These are phyloP conservation scores for Colletotrichum phormii DNA, from an alignment of 2,329 filamentous ascomycete species.

Conservation along the genomic window DNA sequence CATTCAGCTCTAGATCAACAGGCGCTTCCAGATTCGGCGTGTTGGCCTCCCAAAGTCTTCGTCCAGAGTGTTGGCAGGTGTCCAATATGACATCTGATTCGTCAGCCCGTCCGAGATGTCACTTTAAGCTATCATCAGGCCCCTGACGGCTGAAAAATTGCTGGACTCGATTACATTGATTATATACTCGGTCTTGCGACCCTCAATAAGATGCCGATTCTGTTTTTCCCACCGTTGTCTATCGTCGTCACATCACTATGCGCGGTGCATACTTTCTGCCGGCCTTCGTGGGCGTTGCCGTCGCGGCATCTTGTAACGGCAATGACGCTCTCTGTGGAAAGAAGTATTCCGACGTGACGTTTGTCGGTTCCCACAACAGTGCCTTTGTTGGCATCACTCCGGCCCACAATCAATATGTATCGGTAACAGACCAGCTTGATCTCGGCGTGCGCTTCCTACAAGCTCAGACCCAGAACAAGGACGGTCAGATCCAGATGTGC, in stretches of 20 bases:
- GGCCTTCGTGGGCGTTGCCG: slow-evolving; percentile 36
- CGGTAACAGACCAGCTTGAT: slow-evolving; percentile 67
- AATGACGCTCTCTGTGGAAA: slow-evolving; percentile 65
- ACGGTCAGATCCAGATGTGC: slow-evolving; percentile 68
- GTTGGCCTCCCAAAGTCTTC: background rate
- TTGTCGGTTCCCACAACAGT: slow-evolving; percentile 73
- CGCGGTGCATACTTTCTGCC: slow-evolving; percentile 31
- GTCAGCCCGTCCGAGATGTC: slow-evolving; percentile 23
- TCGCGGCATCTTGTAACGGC: slow-evolving; percentile 64
- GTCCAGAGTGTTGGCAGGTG: background rate
- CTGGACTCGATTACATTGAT: background rate
- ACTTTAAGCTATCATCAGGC: slow-evolving; percentile 8
- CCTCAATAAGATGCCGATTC: background rate
- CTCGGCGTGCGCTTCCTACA: slow-evolving; percentile 74
- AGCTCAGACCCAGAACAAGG: slow-evolving; percentile 69
- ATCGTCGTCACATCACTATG: background rate
- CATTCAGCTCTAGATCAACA: background rate
- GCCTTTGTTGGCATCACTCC: slow-evolving; percentile 69
- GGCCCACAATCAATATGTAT: slow-evolving; percentile 70
- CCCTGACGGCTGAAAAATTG: background rate
- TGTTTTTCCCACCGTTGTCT: background rate
- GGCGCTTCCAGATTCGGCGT: background rate
- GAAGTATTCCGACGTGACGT: slow-evolving; percentile 69
- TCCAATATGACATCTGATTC: slow-evolving; percentile 10
- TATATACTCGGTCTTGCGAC: slow-evolving; percentile 3